phyloP scores from a whole-genome alignment of 139 green algal species.

The Auxenochlorella protothecoides region DNA sequence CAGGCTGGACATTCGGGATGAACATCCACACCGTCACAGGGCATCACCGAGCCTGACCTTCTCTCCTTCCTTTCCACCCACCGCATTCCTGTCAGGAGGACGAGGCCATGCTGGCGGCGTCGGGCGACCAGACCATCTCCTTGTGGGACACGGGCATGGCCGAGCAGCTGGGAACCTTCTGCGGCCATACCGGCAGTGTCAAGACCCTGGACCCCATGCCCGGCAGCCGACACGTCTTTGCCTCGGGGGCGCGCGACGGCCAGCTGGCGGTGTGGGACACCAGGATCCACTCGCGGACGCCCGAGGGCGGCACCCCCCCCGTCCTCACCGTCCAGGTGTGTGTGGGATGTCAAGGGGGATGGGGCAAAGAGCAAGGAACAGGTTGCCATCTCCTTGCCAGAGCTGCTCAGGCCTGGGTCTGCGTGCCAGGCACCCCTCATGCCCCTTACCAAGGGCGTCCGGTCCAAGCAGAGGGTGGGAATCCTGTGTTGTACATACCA shows the following conservation, averaged over 20 bases:
- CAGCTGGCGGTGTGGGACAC: conserved; percentile 63
- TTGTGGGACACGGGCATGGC: conserved; percentile 54
- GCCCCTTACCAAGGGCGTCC: too few relatives aligned
- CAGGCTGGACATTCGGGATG: too few relatives aligned
- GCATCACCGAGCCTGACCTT: too few relatives aligned
- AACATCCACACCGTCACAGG: too few relatives aligned
- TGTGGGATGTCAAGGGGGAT: neutral
- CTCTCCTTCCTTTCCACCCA: neutral
- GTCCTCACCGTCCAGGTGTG: conserved; percentile 9
- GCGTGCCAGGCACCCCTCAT: too few relatives aligned
- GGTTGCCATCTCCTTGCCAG: too few relatives aligned
- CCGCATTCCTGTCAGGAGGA: conserved; percentile 34
- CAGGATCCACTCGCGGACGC: conserved; percentile 4
- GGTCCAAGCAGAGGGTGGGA: too few relatives aligned
- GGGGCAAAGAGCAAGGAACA: too few relatives aligned
- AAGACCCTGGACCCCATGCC: conserved; percentile 44
- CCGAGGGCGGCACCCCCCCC: neutral
- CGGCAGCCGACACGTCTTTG: conserved; percentile 42
- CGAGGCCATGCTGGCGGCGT: conserved; percentile 52
- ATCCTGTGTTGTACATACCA: too few relatives aligned
- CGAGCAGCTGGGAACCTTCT: conserved; percentile 23
- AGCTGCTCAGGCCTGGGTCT: too few relatives aligned
- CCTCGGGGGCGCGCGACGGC: conserved; percentile 58
- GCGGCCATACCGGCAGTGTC: conserved; percentile 56
- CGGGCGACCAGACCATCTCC: conserved; percentile 52